phyloP scores from a whole-genome alignment of 2,329 filamentous ascomycete species.

The Purpureocillium takamizusanense region DNA sequence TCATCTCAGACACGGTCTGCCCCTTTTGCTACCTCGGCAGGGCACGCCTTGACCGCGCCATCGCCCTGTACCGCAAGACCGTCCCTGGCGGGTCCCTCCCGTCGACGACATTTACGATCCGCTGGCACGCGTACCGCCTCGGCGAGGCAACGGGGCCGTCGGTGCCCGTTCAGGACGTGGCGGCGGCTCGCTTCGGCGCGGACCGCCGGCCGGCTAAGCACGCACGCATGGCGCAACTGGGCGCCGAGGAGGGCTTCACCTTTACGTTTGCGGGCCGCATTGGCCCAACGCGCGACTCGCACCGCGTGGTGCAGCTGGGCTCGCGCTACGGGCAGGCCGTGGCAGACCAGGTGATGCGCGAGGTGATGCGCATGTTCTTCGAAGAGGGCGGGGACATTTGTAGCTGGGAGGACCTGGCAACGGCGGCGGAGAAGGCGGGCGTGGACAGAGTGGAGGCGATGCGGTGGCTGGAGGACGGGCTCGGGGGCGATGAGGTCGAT shows the following conservation, averaged over 20 bases:
- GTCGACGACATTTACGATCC: slow-evolving; percentile 61
- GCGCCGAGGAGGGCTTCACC: slow-evolving; percentile 57
- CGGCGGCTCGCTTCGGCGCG: slow-evolving; percentile 56
- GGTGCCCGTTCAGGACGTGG: slow-evolving; percentile 39
- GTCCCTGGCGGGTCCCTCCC: slow-evolving; percentile 40
- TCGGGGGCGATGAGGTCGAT: slow-evolving; percentile 50
- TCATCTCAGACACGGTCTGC: slow-evolving; percentile 76
- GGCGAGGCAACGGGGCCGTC: slow-evolving; percentile 40
- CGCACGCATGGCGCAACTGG: slow-evolving; percentile 46
- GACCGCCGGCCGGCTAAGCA: slow-evolving; percentile 50
- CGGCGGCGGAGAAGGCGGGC: slow-evolving; percentile 44
- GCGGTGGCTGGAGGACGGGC: slow-evolving; percentile 42
- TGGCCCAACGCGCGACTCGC: slow-evolving; percentile 72
- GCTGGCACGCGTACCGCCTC: slow-evolving; percentile 75
- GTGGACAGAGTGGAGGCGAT: slow-evolving; percentile 42
- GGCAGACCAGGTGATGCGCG: slow-evolving; percentile 50
- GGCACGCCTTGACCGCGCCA: slow-evolving; percentile 63
- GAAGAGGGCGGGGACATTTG: slow-evolving; percentile 58
- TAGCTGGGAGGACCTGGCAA: slow-evolving; percentile 38
- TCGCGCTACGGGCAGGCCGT: slow-evolving; percentile 32
- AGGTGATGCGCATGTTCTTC: slow-evolving; percentile 58
- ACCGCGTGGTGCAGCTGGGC: slow-evolving; percentile 66
- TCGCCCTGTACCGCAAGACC: slow-evolving; percentile 53
- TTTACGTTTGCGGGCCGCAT: slow-evolving; percentile 64
- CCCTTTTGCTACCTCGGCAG: slow-evolving; percentile 76